Evolutionary conservation across 805 yeast genomes (phyloP).

Genomic region (Cephaloascus albidus): DNA sequence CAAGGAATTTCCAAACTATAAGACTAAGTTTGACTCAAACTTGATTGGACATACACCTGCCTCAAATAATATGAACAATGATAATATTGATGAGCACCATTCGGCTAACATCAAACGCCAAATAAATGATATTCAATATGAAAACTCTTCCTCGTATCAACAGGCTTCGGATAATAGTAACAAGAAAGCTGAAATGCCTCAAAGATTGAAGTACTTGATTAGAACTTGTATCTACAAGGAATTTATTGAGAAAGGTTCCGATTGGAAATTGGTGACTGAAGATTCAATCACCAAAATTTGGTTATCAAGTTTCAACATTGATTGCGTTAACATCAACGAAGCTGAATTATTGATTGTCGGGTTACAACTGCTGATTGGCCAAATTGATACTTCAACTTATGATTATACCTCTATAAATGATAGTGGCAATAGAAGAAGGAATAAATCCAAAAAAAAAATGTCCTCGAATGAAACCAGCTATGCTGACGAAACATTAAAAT

Average conservation of each 20-base stretch:
- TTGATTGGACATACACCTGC: conserved; percentile 10
- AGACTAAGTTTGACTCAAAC: conserved; percentile 22
- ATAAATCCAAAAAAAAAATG: conserved; percentile 1
- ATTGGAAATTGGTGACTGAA: conserved; percentile 58
- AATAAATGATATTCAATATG: conserved; percentile 17
- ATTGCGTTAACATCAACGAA: conserved; percentile 40
- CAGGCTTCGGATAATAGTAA: conserved; percentile 13
- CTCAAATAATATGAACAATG: conserved; percentile 4
- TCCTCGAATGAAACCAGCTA: not conserved
- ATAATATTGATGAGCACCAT: not conserved
- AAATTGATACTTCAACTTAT: conserved; percentile 21
- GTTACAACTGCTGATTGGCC: not conserved
- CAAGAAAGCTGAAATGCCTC: conserved; percentile 37
- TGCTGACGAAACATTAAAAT: conserved; percentile 1
- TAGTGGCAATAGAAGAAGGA: conserved; percentile 1
- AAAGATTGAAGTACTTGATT: conserved; percentile 41
- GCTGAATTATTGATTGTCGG: conserved; percentile 32
- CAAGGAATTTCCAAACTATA: conserved; percentile 40
- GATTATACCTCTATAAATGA: conserved; percentile 6
- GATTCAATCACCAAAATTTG: conserved; percentile 43
- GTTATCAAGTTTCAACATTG: conserved; percentile 46
- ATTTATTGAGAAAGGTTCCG: conserved; percentile 24
- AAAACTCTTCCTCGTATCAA: conserved; percentile 15
- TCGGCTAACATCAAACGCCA: conserved; percentile 3
- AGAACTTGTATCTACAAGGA: conserved; percentile 51